Evolutionary conservation across 140 eudicot genomes (phyloP), one percentile per base, ranked within the genome.

Genomic region (Flaveria floridana): DNA sequence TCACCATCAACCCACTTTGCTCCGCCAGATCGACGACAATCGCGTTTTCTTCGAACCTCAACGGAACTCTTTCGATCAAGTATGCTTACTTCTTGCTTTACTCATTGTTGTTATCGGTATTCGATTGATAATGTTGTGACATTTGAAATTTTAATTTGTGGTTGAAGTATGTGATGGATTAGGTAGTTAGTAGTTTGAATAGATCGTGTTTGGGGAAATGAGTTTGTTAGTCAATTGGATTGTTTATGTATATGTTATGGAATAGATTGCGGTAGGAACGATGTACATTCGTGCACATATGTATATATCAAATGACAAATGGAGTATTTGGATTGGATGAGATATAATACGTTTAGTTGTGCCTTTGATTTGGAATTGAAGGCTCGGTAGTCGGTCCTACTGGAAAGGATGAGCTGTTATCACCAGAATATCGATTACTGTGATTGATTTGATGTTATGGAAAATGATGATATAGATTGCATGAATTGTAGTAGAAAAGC

Each of bases 31-130:
- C 80, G 39, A 76, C 26, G 0, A 3, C 82, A 37, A 0, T 86
- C 70, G 75, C 90, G 2, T 80, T 83, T 77, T 78, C 90, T 15
- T 83, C 41, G 1, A 34, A 34, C 8, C 41, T 34, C 41, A 34
- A 52, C 25, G 57, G 37, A 58, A 30, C 50, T 76, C 48, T 83
- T 21, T 83, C 89, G 23, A 15, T 86, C 84, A 86, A 64, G 90
- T 86, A 77, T 34, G 41, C 41, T 34, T 63, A 72, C 74, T 53
- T 19, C 59, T 63, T 63, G 13, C 69, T 52, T 72, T 2, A 30
- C 21, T 79, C 30, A 8, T 30, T 68, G 12, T 21, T 52, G 20
- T 7, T 52, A 52, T 20, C 15, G 30, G 1, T 25, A 55, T 51
- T 20, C 53, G 39, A 10, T 46, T 28, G n/a, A 73, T 67, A 11